Evolutionary conservation across 257 asterid species (phyloP), one percentile per base, ranked within the genome.

Genomic region (Salvia hispanica): DNA sequence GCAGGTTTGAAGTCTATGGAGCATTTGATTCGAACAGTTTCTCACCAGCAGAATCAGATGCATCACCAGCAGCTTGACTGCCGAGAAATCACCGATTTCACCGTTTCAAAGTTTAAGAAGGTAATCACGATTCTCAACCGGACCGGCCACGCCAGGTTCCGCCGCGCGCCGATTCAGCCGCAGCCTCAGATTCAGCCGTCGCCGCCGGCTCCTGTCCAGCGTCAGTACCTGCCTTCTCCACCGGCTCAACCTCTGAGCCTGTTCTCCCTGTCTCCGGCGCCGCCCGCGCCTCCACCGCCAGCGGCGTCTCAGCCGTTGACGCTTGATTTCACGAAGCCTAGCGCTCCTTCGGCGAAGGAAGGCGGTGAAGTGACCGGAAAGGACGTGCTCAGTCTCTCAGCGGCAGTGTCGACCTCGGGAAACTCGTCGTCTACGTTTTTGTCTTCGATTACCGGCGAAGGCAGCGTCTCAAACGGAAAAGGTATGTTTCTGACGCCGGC

Each of bases 141-240:
- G 64, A 79, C 88, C 7, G 97, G 97, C n/a, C 96, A 86, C 70
- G 97, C 97, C 51, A 85, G 96, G 11, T 88, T 91, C 76, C 75
- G 97, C 3, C 95, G 92, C 7, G 88, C 74, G 8, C 88, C 95
- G 60, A 81, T 78, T 52, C 90, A 81, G 16, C 72, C 80, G 0
- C 78, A 37, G 13, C 69, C 82, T 12, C 71, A 43, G 61, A 12
- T 28, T 12, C 60, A 28, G 44, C 15, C 81, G 7, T 58, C 78
- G 25, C 67, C 64, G 74, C 16, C 15, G 48, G 1, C 75, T 31
- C 36, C 70, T 13, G 53, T 67, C 47, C 74, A 78, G 50, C 56
- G 57, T 43, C 62, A 44, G 6, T 61, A 48, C 13, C 28, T 1
- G 15, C 7, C 67, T 6, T 36, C 76, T 4, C 65, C 31, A 13